These are phyloP conservation scores for Chaetomium strumarium DNA, from an alignment of 2,329 filamentous ascomycete genomes.

Conservation along the genomic window DNA sequence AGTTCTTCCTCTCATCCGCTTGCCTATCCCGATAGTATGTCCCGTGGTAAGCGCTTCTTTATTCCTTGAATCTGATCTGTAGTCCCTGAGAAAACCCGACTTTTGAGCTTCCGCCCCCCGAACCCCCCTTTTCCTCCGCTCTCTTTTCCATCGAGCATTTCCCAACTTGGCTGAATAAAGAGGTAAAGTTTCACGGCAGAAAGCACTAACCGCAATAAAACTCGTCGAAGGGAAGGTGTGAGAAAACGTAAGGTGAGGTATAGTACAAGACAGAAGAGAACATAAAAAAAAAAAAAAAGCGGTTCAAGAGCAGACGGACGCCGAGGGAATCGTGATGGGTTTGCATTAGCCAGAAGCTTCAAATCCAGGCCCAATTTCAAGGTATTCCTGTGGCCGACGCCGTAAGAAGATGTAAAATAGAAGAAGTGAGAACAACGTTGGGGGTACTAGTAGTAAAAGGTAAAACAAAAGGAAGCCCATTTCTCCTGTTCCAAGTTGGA, in stretches of 20 bases:
- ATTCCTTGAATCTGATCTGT: no score
- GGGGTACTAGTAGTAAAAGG: background rate
- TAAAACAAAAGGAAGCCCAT: background rate
- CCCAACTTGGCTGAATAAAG: no score
- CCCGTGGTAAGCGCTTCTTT: no score
- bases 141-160: no score
- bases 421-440: background rate
- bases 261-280: background rate
- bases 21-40: no score
- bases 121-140: no score
- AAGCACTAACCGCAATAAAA: background rate
- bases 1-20: no score
- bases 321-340: background rate
- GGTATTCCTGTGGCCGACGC: background rate
- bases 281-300: background rate
- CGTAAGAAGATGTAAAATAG: background rate
- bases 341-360: no score
- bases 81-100: no score
- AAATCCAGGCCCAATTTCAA: background rate
- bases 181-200: no score
- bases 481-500: background rate
- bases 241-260: background rate
- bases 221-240: background rate
- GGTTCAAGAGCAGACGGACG: background rate
- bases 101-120: no score